phyloP scores from a whole-genome alignment of 1,284 basidiomycete species.

The Apiotrichum sp. region DNA sequence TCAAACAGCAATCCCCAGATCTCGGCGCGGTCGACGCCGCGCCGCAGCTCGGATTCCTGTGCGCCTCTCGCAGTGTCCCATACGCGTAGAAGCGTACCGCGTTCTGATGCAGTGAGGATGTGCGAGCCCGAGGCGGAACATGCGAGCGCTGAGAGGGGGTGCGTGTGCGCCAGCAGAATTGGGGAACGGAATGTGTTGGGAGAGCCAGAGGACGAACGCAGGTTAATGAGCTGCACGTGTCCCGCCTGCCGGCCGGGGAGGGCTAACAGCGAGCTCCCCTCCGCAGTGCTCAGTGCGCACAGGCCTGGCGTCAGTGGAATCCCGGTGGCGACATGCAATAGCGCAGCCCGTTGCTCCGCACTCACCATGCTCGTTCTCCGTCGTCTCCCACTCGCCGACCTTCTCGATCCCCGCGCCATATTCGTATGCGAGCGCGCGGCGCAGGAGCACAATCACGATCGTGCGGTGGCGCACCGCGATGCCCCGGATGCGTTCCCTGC shows the following conservation, averaged over 20 bases:
- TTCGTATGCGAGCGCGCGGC: constrained; percentile 73
- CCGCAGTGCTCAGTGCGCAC: constrained; percentile 69
- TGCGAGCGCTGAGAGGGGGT: constrained; percentile 69
- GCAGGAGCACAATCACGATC: constrained; percentile 73
- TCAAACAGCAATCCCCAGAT: constrained; percentile 71
- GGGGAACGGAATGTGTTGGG: constrained; percentile 45
- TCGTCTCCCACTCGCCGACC: constrained; percentile 82
- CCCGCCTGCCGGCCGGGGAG: constrained; percentile 84
- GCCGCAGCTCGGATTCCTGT: constrained; percentile 70
- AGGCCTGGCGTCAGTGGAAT: constrained; percentile 56
- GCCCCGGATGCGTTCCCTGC: constrained; percentile 71
- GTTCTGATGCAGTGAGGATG: constrained; percentile 75
- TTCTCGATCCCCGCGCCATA: constrained; percentile 55
- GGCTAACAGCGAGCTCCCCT: constrained; percentile 71
- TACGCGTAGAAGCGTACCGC: constrained; percentile 80
- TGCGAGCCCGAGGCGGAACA: constrained; percentile 70
- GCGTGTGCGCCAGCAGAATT: constrained; percentile 80
- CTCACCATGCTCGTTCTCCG: constrained; percentile 77
- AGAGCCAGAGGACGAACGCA: constrained; percentile 45
- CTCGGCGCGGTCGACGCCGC: constrained; percentile 83
- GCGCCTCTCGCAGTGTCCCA: constrained; percentile 77
- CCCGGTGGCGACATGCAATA: too few species aligned
- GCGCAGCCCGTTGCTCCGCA: too few species aligned
- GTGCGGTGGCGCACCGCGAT: constrained; percentile 71
- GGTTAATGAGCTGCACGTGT: constrained; percentile 81